Conservation (phyloP, 1,284 basidiomycete genomes). For the Cryptococcus amylolentus region DNA sequence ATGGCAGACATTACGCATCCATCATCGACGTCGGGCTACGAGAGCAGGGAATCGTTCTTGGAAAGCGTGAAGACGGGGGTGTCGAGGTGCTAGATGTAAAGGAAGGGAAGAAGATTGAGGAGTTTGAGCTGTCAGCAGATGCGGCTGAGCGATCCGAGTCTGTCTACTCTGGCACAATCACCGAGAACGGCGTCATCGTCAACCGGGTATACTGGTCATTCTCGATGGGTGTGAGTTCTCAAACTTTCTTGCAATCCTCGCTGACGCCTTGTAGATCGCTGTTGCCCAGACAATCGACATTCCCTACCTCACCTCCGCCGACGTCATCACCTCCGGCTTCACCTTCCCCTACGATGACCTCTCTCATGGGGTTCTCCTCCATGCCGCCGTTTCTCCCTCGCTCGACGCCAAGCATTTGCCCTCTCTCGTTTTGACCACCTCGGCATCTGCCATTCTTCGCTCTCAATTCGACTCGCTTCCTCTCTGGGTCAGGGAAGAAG, state of each 20-base stretch:
- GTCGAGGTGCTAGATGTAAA: slow-evolving; percentile 58
- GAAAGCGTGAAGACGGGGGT: slow-evolving; percentile 56
- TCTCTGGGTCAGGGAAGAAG: slow-evolving; percentile 80
- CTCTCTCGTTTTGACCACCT: slow-evolving; percentile 60
- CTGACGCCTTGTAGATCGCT: slow-evolving; percentile 14
- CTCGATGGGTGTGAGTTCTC: slow-evolving; percentile 54
- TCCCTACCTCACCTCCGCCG: slow-evolving; percentile 9
- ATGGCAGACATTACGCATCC: slow-evolving; percentile 21
- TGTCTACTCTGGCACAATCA: slow-evolving; percentile 52
- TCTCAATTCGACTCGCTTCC: slow-evolving; percentile 59
- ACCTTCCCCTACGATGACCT: slow-evolving; percentile 69
- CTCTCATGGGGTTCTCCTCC: slow-evolving; percentile 66
- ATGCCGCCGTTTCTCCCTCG: slow-evolving; percentile 39
- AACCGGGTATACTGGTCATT: slow-evolving; percentile 72
- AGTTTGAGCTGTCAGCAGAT: slow-evolving; percentile 57
- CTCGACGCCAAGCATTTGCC: slow-evolving; percentile 20
- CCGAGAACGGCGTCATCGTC: slow-evolving; percentile 45
- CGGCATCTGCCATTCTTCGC: slow-evolving; percentile 72
- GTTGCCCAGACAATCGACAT: slow-evolving; percentile 16
- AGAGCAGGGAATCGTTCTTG: slow-evolving; percentile 46
- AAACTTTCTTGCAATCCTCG: not conserved
- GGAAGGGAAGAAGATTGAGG: slow-evolving; percentile 54
- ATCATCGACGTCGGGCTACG: slow-evolving; percentile 38
- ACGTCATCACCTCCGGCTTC: slow-evolving; percentile 53
- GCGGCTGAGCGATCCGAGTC: slow-evolving; percentile 46